A percentile compares a stretch with the other conserved stretches of the same genome.
Conservation (phyloP, 1,139 yeast species). For the Zygoascus hellenicus region DNA sequence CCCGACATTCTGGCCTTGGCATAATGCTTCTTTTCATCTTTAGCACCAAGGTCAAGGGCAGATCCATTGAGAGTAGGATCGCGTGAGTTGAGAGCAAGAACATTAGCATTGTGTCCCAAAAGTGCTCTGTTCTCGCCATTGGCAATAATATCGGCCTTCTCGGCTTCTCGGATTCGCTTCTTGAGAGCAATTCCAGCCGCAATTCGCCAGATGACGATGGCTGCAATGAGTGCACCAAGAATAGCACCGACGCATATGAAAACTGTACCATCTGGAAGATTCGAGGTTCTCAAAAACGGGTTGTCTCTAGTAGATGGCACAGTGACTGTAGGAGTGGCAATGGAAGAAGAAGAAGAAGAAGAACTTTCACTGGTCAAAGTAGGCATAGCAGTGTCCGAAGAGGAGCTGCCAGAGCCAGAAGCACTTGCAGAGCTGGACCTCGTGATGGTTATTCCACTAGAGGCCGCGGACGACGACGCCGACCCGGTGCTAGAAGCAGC, state of each 20-base stretch:
- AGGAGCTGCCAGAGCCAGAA: background rate
- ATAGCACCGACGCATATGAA: slow-evolving; percentile 73
- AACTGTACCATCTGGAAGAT: slow-evolving; percentile 64
- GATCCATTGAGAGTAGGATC: slow-evolving; percentile 11
- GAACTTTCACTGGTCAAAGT: slow-evolving; percentile 11
- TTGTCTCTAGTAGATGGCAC: slow-evolving; percentile 56
- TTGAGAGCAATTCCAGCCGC: slow-evolving; percentile 22
- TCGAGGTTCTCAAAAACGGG: slow-evolving; percentile 53
- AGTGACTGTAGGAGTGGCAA: slow-evolving; percentile 51
- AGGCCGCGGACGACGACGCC: too few species aligned
- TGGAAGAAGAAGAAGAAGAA: slow-evolving; percentile 12
- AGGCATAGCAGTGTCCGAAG: slow-evolving; percentile 14
- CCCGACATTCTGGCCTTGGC: slow-evolving; percentile 13
- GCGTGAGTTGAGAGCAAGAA: slow-evolving; percentile 17
- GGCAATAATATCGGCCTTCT: slow-evolving; percentile 16
- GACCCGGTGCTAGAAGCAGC: too few species aligned
- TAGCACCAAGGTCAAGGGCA: slow-evolving; percentile 6
- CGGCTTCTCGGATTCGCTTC: slow-evolving; percentile 22
- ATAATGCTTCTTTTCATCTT: slow-evolving; percentile 9
- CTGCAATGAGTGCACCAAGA: slow-evolving; percentile 50
- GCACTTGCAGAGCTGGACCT: too few species aligned
- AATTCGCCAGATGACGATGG: slow-evolving; percentile 37
- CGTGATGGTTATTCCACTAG: too few species aligned
- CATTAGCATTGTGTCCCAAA: slow-evolving; percentile 13
- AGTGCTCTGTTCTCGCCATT: slow-evolving; percentile 17